Evolutionary conservation across 2,329 filamentous ascomycete species (phyloP), one percentile per base, ranked within the genome.

Genomic region (Exophiala spinifera): DNA sequence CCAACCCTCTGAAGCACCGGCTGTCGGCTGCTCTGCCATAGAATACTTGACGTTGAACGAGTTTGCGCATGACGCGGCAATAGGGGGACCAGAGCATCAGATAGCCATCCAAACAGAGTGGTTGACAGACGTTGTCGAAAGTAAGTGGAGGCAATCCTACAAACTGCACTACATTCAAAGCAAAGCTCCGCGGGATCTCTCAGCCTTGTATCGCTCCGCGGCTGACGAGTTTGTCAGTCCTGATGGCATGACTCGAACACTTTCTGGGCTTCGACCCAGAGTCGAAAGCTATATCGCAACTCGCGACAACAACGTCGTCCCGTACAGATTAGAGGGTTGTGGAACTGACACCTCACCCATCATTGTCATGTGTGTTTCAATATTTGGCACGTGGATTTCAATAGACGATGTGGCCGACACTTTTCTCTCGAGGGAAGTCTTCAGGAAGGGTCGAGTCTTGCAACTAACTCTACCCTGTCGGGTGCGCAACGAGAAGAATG

Each of bases 101-200:
- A 31, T 48, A 28, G 49, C 55, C n/a, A 57, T 50, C 8, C n/a
- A 23, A 5, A 36, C 45, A 3, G 51, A 54, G 21, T 19, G 3
- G 1, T 19, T 25, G 17, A 54, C 46, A 1, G 45, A 37, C 25
- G 51, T 54, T 10, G 79, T 89, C 8, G 78, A 76, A 15, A 81
- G 81, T 63, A 76, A 72, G 10, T 77, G 83, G 43, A 78, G 87
- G 15, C 76, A 78, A 0, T 33, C 19, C 3, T 94, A 88, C 70
- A 75, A 81, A 33, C 80, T 91, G 58, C 88, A 89, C 69, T 91
- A 92, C 69, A 84, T 86, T 7, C 95, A 95, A 65, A 87, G 88
- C 0, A 80, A 86, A 0, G 88, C 81, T 0, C 13, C 51, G 1
- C 20, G 28, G 10, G 34, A 54, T 19, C 19, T 54, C 2, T 6